Conservation (phyloP, 805 yeast genomes). For the Candida incommunis region DNA sequence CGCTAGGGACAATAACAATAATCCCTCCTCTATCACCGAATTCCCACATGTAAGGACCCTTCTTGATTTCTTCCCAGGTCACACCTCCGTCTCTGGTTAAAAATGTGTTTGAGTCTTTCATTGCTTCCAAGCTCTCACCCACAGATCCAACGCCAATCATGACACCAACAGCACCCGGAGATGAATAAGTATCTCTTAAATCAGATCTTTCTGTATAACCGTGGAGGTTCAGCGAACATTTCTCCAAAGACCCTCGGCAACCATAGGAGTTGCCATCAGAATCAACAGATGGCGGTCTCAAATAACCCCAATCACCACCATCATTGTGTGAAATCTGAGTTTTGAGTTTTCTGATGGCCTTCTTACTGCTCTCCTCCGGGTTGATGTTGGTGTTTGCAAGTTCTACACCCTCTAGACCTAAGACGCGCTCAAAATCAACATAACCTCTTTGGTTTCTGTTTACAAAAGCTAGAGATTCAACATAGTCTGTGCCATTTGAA, state of each 20-base stretch:
- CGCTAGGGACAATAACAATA: slow-evolving; percentile 56
- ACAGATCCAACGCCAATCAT: slow-evolving; percentile 90
- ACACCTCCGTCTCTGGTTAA: slow-evolving; percentile 84
- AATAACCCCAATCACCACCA: slow-evolving; percentile 72
- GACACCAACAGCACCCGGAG: slow-evolving; percentile 81
- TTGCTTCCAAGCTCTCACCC: slow-evolving; percentile 42
- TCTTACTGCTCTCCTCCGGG: slow-evolving; percentile 28
- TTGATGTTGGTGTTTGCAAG: slow-evolving; percentile 58
- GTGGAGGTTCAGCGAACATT: slow-evolving; percentile 74
- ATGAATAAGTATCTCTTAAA: slow-evolving; percentile 70
- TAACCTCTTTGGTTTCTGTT: slow-evolving; percentile 61
- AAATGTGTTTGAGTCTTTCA: slow-evolving; percentile 50
- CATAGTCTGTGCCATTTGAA: slow-evolving; percentile 81
- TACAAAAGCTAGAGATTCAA: slow-evolving; percentile 49
- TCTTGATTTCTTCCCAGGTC: slow-evolving; percentile 67
- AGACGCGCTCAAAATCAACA: slow-evolving; percentile 80
- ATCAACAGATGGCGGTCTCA: slow-evolving; percentile 57
- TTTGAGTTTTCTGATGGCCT: slow-evolving; percentile 42
- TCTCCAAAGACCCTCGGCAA: slow-evolving; percentile 35
- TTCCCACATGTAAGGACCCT: slow-evolving; percentile 82
- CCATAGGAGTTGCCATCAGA: slow-evolving; percentile 40
- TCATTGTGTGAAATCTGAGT: slow-evolving; percentile 77
- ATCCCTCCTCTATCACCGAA: slow-evolving; percentile 91
- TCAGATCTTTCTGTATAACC: slow-evolving; percentile 83
- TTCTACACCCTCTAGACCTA: slow-evolving; percentile 74